Evolutionary conservation across 2,329 filamentous ascomycete species (phyloP).

Genomic region (Alternaria hordeiaustralica): DNA sequence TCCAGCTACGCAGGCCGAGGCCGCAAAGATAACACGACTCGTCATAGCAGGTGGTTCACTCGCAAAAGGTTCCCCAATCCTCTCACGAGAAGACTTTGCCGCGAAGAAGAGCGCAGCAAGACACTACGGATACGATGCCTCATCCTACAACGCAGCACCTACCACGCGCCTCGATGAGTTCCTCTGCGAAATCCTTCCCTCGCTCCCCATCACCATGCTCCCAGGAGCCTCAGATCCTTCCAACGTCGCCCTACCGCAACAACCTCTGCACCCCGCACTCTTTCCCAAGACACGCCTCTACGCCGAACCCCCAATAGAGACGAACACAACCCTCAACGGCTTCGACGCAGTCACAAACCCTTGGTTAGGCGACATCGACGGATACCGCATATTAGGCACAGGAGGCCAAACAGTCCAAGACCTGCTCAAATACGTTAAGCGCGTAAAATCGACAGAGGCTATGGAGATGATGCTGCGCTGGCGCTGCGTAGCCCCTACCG

Average conservation of each 20-base stretch:
- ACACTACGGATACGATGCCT: slow-evolving; percentile 94
- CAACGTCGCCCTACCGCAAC: slow-evolving; percentile 88
- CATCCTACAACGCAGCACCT: slow-evolving; percentile 84
- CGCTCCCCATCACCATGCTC: slow-evolving; percentile 85
- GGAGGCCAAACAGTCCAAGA: slow-evolving; percentile 94
- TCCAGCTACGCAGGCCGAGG: slow-evolving; percentile 63
- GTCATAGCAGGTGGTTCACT: slow-evolving; percentile 94
- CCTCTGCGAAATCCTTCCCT: slow-evolving; percentile 79
- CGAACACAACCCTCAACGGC: slow-evolving; percentile 65
- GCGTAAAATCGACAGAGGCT: slow-evolving; percentile 78
- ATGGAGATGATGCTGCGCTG: slow-evolving; percentile 95
- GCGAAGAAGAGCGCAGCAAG: slow-evolving; percentile 63
- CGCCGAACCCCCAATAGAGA: slow-evolving; percentile 56
- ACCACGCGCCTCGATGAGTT: slow-evolving; percentile 85
- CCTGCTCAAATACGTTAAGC: slow-evolving; percentile 87
- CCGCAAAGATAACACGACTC: slow-evolving; percentile 77
- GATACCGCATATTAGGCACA: slow-evolving; percentile 84
- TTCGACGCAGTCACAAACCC: slow-evolving; percentile 92
- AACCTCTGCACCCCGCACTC: slow-evolving; percentile 91
- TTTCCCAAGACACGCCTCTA: slow-evolving; percentile 79
- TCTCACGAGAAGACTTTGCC: slow-evolving; percentile 55
- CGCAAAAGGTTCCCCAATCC: slow-evolving; percentile 55
- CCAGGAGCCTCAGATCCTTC: slow-evolving; percentile 86
- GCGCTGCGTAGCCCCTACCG: slow-evolving; percentile 90
- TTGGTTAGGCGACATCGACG: slow-evolving; percentile 88